These are phyloP conservation scores for Geosmithia putterillii DNA, from an alignment of 2,329 filamentous ascomycete genomes.

Conservation along the genomic window DNA sequence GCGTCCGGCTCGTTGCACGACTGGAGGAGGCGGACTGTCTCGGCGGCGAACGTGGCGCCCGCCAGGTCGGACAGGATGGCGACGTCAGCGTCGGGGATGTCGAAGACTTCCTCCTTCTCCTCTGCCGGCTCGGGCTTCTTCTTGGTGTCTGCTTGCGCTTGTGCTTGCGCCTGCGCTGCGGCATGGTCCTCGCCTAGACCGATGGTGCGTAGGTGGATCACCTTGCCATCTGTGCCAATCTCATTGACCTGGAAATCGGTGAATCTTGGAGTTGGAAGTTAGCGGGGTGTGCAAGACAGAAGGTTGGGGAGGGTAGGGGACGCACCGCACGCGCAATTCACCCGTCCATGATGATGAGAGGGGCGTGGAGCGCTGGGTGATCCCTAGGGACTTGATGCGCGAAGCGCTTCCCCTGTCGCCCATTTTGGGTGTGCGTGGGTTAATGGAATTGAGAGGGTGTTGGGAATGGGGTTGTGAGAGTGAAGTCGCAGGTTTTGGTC, in stretches of 20 bases:
- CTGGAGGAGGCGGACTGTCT: constrained; percentile 28
- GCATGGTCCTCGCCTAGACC: constrained; percentile 8
- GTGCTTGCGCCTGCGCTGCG: background rate
- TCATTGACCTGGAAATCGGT: constrained; percentile 92
- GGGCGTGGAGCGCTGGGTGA: constrained; percentile 25
- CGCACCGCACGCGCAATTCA: constrained; percentile 24
- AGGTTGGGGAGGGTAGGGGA: background rate
- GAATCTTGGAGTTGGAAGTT: too few relatives aligned
- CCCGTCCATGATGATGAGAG: constrained; percentile 23
- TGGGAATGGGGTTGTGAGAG: background rate
- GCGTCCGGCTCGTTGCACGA: constrained; percentile 16
- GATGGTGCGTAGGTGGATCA: constrained; percentile 56
- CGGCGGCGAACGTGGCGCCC: constrained; percentile 23
- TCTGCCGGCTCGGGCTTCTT: constrained; percentile 6
- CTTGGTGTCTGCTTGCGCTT: constrained; percentile 1
- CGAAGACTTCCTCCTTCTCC: constrained; percentile 9
- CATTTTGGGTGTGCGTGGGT: too few relatives aligned
- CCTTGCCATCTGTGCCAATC: constrained; percentile 62
- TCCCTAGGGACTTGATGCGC: constrained; percentile 22
- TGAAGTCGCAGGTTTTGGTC: background rate
- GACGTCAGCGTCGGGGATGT: constrained; percentile 19
- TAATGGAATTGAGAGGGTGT: background rate
- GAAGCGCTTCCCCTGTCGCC: constrained; percentile 18
- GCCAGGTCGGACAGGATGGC: constrained; percentile 24
- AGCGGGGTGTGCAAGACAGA: background rate